Evolutionary conservation across 495 filamentous ascomycete species (phyloP), one percentile per base, ranked within the genome.

Genomic region (Penicillium parvum): DNA sequence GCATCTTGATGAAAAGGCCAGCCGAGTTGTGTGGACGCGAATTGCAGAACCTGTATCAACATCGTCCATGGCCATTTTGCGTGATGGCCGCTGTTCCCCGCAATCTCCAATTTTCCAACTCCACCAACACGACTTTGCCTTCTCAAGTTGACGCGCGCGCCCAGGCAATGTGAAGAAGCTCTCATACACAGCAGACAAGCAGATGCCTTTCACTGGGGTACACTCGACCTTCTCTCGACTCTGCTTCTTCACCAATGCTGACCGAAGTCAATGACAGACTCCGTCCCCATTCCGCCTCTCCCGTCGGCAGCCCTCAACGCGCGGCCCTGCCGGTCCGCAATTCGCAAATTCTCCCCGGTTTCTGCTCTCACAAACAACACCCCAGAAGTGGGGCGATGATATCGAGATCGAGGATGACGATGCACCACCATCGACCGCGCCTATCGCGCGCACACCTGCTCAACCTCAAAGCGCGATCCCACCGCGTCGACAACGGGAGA

Each of bases 291-390:
- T 63, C 47, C 63, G 63, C 37, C 41, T 53, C 5, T 47, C 58
- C 44, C 54, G 47, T 40, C 52, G 52, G 48, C 39, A 58, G 10
- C 53, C 58, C 30, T 55, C 58, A 22, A 45, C 64, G 37, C 59
- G 57, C 32, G 48, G 51, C 44, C 60, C 30, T 29, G 47, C 51
- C 17, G 58, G 61, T 15, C 52, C 65, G 4, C 67, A 70, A 27
- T 73, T 73, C 41, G 67, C 69, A 0, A 62, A 63, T 2, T 66
- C 67, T 1, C 69, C 67, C 12, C 65, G 67, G 7, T 73, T 73
- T 21, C 37, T 69, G 3, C 43, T 71, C 6, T 70, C 63, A 7
- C 62, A 52, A 29, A 56, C 39, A 10, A 54, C 36, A 25, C 39
- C 40, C 19, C 17, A 43, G 12, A 45, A 26, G 15, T 16, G 23